Evolutionary conservation across 495 filamentous ascomycete species (phyloP), one percentile per base, ranked within the genome.

Genomic region (Talaromyces stipitatus): DNA sequence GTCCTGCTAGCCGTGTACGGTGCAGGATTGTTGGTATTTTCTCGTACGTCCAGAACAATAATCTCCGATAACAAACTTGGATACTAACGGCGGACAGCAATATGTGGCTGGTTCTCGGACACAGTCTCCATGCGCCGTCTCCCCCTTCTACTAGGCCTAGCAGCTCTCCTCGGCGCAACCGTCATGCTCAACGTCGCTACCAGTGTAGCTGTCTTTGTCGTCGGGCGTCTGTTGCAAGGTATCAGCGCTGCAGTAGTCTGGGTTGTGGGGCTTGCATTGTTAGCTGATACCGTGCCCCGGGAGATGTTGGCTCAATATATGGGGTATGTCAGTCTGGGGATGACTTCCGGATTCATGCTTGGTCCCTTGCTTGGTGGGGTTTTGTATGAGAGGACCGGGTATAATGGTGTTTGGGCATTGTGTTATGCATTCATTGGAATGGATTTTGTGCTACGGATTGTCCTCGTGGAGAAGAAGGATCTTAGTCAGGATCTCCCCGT

Each of bases 381-480:
- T 7, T 63, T 88, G 3, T 87, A 87, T 59, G 68, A 75, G 20
- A 77, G 76, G 61, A 74, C 77, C 3, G 85, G 85, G 14, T 81
- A 82, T 62, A 55, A 70, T n/a, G 81, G 80, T 2, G 82, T 87
- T 0, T 85, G 86, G 56, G 80, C 74, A 4, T 66, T 87, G 48
- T 80, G 77, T 4, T 78, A 80, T 57, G 80, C 71, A 0, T 67
- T 88, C 22, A 63, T 89, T 4, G 74, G 58, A 2, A 28, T 88
- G 9, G 85, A 89, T 69, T 78, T 87, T 57, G 30, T 78, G n/a
- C 80, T 87, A 79, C 76, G 85, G 6, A 57, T 85, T 3, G 64
- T 80, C 1, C 69, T 88, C 54, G 75, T 89, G 41, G 85, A 88
- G 66, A 87, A 87, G 70, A 82, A 80, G 59, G 68, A 50, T 41